phyloP scores from a whole-genome alignment of 805 yeast species.

The Nakazawaea ambrosiae region DNA sequence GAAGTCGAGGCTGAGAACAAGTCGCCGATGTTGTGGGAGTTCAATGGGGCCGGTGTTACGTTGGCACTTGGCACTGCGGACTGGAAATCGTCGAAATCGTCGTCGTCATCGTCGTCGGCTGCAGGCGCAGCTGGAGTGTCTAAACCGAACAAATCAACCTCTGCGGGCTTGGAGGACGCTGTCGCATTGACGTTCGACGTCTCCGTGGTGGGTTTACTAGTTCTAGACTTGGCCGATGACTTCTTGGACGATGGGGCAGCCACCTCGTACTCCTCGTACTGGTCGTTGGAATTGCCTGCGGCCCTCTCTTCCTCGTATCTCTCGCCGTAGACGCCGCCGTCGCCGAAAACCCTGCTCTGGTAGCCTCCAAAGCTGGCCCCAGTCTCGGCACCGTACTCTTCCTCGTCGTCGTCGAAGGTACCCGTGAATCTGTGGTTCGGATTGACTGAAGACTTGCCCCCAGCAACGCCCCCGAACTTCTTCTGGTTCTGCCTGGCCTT shows the following conservation, averaged over 20 bases:
- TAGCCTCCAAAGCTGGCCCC: slow-evolving; percentile 18
- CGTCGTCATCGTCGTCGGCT: slow-evolving; percentile 48
- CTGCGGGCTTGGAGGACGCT: slow-evolving; percentile 20
- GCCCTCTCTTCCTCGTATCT: slow-evolving; percentile 54
- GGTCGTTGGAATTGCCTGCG: slow-evolving; percentile 28
- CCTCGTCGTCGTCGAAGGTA: slow-evolving; percentile 39
- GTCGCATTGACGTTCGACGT: slow-evolving; percentile 39
- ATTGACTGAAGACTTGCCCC: slow-evolving; percentile 38
- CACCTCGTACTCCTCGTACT: slow-evolving; percentile 59
- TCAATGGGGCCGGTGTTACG: slow-evolving; percentile 12
- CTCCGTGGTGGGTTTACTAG: slow-evolving; percentile 25
- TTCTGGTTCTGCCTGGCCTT: slow-evolving; percentile 82
- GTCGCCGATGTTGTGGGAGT: slow-evolving; percentile 24
- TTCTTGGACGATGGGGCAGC: slow-evolving; percentile 21
- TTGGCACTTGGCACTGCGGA: slow-evolving; percentile 45
- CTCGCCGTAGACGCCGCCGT: slow-evolving; percentile 64
- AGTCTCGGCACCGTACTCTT: slow-evolving; percentile 18
- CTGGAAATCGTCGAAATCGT: slow-evolving; percentile 80
- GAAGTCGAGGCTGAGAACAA: slow-evolving; percentile 17
- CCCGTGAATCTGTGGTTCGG: slow-evolving; percentile 25
- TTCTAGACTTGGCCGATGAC: slow-evolving; percentile 21
- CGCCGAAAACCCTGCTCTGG: slow-evolving; percentile 55
- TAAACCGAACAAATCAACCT: slow-evolving; percentile 44
- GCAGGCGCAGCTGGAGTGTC: slow-evolving; percentile 20
- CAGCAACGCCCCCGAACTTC: slow-evolving; percentile 78